Conservation (phyloP, 2,329 filamentous ascomycete genomes). For the Fusarium odoratissimum region DNA sequence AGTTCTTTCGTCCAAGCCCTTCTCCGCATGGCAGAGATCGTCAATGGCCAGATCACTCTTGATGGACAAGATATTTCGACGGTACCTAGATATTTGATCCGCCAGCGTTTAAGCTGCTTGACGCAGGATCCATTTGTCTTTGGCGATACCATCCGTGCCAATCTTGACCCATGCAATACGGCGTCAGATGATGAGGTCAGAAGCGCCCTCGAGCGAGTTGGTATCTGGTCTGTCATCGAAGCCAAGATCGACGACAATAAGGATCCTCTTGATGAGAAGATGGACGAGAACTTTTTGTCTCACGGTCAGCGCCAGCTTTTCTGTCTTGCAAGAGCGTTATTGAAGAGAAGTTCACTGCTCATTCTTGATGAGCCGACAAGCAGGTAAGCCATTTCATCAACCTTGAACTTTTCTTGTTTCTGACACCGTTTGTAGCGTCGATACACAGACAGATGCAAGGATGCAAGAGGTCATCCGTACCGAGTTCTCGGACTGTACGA, state of each 20-base stretch:
- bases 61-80: conserved; percentile 56
- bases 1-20: conserved; percentile 57
- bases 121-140: conserved; percentile 66
- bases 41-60: conserved; percentile 56
- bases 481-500: conserved; percentile 47
- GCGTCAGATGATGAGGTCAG: conserved; percentile 57
- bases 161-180: conserved; percentile 58
- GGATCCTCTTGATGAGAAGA: conserved; percentile 48
- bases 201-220: conserved; percentile 58
- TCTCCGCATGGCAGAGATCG: conserved; percentile 60
- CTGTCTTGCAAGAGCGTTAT: conserved; percentile 48
- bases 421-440: conserved; percentile 41
- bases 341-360: conserved; percentile 45
- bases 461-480: conserved; percentile 47
- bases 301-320: conserved; percentile 51
- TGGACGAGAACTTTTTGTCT: conserved; percentile 52
- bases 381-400: conserved; percentile 38
- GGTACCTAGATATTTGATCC: conserved; percentile 44
- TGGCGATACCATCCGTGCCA: conserved; percentile 61
- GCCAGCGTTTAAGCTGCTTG: conserved; percentile 56
- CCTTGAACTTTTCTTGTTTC: background rate
- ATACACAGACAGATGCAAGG: conserved; percentile 45
- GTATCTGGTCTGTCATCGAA: conserved; percentile 58
- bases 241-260: conserved; percentile 50
- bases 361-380: conserved; percentile 56